Conservation (phyloP, 768 basidiomycete species). For the Russula foetens region DNA sequence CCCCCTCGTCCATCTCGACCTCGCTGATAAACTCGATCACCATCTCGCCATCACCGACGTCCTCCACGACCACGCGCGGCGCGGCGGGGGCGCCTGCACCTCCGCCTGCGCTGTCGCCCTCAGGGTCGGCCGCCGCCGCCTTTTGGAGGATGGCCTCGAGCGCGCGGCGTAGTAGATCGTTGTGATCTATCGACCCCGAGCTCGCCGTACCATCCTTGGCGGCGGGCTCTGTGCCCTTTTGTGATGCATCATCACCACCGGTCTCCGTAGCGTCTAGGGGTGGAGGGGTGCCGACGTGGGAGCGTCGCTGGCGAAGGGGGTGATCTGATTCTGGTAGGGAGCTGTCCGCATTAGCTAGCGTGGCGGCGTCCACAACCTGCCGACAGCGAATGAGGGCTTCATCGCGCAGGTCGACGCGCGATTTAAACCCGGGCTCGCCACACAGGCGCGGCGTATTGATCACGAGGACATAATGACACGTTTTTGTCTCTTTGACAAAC, state of each 20-base stretch:
- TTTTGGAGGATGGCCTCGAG: constrained; percentile 15
- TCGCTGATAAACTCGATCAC: constrained; percentile 21
- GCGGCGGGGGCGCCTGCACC: background rate
- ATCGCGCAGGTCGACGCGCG: constrained; percentile 53
- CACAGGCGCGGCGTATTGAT: constrained; percentile 94
- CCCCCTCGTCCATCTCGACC: constrained; percentile 9
- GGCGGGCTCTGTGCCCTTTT: background rate
- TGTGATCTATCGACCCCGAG: background rate
- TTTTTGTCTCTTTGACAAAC: constrained; percentile 88
- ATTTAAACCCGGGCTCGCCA: constrained; percentile 86
- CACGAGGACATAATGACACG: constrained; percentile 89
- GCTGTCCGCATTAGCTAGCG: constrained; percentile 23
- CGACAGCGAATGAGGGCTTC: constrained; percentile 74
- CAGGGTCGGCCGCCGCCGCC: background rate
- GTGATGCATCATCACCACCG: background rate
- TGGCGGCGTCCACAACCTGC: constrained; percentile 45
- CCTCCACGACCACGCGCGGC: constrained; percentile 19
- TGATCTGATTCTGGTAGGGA: constrained; percentile 43
- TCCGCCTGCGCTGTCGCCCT: background rate
- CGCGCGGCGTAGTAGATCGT: constrained; percentile 11
- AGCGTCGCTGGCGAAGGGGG: constrained; percentile 30
- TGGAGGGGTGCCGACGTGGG: background rate
- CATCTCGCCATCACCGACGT: constrained; percentile 21
- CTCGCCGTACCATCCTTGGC: background rate
- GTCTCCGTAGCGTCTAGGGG: constrained; percentile 4